Base-by-base conservation (phyloP, 768 basidiomycete species). In the Boletus reticuloceps region DNA sequence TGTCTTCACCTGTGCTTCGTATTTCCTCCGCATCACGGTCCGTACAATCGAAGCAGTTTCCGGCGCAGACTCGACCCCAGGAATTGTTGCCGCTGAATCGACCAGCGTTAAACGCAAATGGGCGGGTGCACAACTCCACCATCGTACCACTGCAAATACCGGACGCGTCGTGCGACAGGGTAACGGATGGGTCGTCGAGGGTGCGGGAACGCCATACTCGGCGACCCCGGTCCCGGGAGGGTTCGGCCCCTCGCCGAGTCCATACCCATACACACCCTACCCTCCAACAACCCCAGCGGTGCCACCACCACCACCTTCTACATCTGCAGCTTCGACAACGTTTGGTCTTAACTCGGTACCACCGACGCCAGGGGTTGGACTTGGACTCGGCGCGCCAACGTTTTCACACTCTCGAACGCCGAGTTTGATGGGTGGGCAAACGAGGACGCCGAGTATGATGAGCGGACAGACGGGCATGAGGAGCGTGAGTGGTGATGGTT, bases 1-100 rank as follows among this genome's bases (percentile, higher is more conserved):
- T 5, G 82, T 94, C 41, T 92, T 94, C 69, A 89, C 91, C 9
- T 93, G 91, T 73, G 81, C 86, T 70, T 85, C 86, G 47, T 90
- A 90, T 68, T 86, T 88, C 53, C 79, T 89, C 58, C 81, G 82
- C 40, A 77, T 88, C 45, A 81, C 82, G 22, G 71, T 75, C 47
- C 83, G 83, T 31, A 84, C 88, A 5, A 80, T 88, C 39, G 82
- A 85, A 56, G 84, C 82, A 12, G 86, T 89, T 47, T 79, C 77
- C 4, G 80, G 77, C 38, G 70, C 69, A 1, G 73, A 84, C 36
- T 82, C 81, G 20, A 71, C 77, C 10, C 79, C 79, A 10, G 78
- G 78, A 1, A 71, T 88, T 47, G 84, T 89, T 42, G 82, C 85
- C 3, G 85, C 88, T 1, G 83, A 88, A 63, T 75, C 86, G 4